Conservation (phyloP, 768 basidiomycete species). For the Psilocybe cyanescens region DNA sequence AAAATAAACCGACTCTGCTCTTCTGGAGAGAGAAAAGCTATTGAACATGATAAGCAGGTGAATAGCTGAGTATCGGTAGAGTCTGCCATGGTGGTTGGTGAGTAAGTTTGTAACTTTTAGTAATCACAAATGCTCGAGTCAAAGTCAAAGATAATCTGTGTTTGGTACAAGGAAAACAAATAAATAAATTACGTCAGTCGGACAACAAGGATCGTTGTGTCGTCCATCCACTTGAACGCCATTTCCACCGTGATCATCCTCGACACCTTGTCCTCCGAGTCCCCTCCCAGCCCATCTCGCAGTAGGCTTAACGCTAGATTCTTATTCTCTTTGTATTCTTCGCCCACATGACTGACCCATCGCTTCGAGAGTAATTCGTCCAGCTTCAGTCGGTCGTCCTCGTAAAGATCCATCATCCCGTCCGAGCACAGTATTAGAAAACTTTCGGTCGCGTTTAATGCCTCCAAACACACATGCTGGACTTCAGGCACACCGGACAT, state of each 20-base stretch:
- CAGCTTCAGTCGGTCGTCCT: constrained; percentile 32
- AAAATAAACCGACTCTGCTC: constrained; percentile 73
- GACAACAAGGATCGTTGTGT: constrained; percentile 54
- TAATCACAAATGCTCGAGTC: constrained; percentile 5
- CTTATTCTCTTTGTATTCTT: constrained; percentile 10
- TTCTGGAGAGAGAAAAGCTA: constrained; percentile 82
- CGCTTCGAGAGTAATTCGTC: constrained; percentile 29
- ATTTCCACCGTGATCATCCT: constrained; percentile 53
- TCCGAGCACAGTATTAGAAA: constrained; percentile 56
- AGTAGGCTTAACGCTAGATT: constrained; percentile 46
- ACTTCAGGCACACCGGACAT: constrained; percentile 48
- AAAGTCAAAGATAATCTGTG: constrained; percentile 18
- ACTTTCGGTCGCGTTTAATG: constrained; percentile 24
- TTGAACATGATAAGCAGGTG: constrained; percentile 90
- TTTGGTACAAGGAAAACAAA: constrained; percentile 9
- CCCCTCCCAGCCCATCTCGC: constrained; percentile 44
- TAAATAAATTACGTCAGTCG: constrained; percentile 27
- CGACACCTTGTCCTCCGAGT: constrained; percentile 48
- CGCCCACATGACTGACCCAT: constrained; percentile 40
- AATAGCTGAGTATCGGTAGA: constrained; percentile 49
- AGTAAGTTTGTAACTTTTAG: constrained; percentile 14
- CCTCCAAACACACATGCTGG: constrained; percentile 37
- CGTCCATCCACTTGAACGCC: constrained; percentile 57
- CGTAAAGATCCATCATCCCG: constrained; percentile 52
- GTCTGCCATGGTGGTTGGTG: constrained; percentile 33